Base-by-base conservation (phyloP, 805 yeast genomes). In the Kodamaea nitidulidarum region DNA sequence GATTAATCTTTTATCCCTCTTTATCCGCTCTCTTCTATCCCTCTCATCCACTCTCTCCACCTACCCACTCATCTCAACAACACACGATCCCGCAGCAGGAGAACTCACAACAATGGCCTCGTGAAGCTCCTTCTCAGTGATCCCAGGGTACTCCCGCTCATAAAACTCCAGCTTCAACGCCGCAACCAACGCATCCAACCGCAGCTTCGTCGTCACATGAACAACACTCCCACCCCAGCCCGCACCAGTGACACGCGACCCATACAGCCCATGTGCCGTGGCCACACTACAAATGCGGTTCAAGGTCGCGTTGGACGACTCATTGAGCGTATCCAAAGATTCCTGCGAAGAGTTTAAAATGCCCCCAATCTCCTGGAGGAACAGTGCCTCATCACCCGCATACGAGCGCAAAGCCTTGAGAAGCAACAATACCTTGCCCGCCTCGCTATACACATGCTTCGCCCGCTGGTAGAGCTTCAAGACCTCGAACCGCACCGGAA, bases 191-290 rank as follows among this genome's bases (percentile, higher is more conserved):
- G 39, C 38, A 0, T 52, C 55, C 8, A 72, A 60, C 42, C 64
- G 69, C 42, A 67, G 67, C 4, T 63, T 60, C 3, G 73, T 61
- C 8, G 81, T 75, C 40, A 82, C 58, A 52, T 81, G 85, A n/a
- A 82, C 83, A 0, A 83, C 69, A 21, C 81, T 76, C 4, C 88
- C 88, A 24, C 88, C 88, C 72, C 80, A 82, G 3, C 90, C 90
- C 14, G 90, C 88, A 18, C 88, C 90, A 7, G 88, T 81, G n/a
- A 80, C 70, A 39, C 90, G 67, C 1, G 85, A 76, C 12, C 88
- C 88, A 42, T 59, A 67, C 1, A 85, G 66, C 3, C 88, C 88
- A 43, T 73, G 67, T 2, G 46, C 53, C 29, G 63, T 54, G 3
- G 85, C 87, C 37, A 82, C 71, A 7, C 52, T 39, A 50, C 83